Percentiles rank a stretch among this genome's conserved stretches.
Conservation (phyloP, 495 filamentous ascomycete species). For the Penicillium lividum region DNA sequence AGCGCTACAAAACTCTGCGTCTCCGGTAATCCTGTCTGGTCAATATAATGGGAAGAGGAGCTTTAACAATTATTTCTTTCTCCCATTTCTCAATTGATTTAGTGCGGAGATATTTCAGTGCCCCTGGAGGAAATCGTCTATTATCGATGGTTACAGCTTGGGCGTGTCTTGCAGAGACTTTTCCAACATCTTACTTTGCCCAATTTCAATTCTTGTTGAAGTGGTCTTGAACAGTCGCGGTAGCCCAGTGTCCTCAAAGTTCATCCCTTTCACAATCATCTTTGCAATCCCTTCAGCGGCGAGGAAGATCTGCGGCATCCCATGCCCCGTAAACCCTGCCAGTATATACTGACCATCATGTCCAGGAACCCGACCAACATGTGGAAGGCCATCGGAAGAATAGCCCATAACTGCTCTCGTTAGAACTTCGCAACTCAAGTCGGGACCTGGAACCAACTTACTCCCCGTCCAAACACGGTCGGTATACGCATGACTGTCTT, state of each 20-base stretch:
- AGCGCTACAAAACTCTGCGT: too few species aligned
- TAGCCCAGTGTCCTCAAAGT: conserved; percentile 40
- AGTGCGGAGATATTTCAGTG: too few species aligned
- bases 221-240: conserved; percentile 43
- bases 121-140: not conserved
- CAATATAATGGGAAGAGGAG: not conserved
- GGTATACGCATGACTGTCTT: conserved; percentile 40
- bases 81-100: too few species aligned
- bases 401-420: conserved; percentile 39
- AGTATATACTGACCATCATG: conserved; percentile 43
- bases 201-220: conserved; percentile 28
- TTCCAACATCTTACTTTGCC: conserved; percentile 22
- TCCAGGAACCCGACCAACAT: conserved; percentile 46
- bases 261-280: conserved; percentile 37
- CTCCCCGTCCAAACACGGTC: conserved; percentile 56
- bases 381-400: conserved; percentile 43
- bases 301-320: conserved; percentile 52
- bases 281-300: conserved; percentile 45
- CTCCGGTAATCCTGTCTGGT: too few species aligned
- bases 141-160: conserved; percentile 11
- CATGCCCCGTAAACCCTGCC: conserved; percentile 52
- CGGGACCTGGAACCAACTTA: conserved; percentile 28
- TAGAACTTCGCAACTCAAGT: not conserved
- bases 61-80: not conserved
- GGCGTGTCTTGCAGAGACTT: conserved; percentile 7